phyloP scores from a whole-genome alignment of 805 yeast genomes.

The Tetrapisispora fleetii region DNA sequence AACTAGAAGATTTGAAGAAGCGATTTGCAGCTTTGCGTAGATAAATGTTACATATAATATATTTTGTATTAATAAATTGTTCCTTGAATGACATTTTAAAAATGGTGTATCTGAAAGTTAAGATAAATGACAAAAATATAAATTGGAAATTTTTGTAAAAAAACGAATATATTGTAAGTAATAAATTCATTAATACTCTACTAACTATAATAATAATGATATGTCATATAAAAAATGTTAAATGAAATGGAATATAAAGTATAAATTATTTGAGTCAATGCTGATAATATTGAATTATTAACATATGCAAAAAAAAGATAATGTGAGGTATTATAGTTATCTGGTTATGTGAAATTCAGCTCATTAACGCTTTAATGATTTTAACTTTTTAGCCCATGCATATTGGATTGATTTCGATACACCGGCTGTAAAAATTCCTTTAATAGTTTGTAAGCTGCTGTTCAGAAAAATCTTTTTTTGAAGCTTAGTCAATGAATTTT shows the following conservation, averaged over 20 bases:
- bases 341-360: neutral
- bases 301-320: neutral
- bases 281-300: neutral
- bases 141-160: too few relatives aligned
- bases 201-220: neutral
- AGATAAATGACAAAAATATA: neutral
- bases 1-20: conserved; percentile 55
- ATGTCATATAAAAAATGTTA: neutral
- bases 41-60: conserved; percentile 6
- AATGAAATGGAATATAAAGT: neutral
- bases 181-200: neutral
- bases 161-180: neutral
- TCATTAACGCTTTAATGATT: conserved; percentile 22
- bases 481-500: conserved; percentile 31
- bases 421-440: conserved; percentile 88
- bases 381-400: conserved; percentile 58
- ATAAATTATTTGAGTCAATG: neutral
- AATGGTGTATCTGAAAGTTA: too few relatives aligned
- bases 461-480: conserved; percentile 52
- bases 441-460: conserved; percentile 65
- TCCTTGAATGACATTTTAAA: neutral
- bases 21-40: conserved; percentile 71
- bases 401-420: conserved; percentile 56
- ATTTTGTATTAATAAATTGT: neutral
- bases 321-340: neutral